Evolutionary conservation across 371 early-diverging fungal species (phyloP), one percentile per base, ranked within the genome.

Genomic region (Capillidium rhysosporum): DNA sequence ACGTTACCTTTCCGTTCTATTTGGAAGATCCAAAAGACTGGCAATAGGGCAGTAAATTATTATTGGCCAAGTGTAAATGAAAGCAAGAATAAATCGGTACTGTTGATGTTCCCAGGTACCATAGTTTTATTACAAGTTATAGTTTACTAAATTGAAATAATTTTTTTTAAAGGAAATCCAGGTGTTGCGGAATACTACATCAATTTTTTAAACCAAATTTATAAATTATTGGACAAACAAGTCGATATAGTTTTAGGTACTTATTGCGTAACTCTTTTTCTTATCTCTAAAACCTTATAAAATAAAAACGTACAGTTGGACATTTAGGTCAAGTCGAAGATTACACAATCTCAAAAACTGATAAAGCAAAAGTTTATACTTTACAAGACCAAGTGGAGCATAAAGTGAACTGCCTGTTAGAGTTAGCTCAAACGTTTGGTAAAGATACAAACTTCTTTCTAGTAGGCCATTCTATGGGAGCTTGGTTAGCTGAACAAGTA

Each of bases 391-490:
- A 81, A 56, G 72, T 84, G 31, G 65, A 72, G 18, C 79, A 73
- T 59, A 81, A 81, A 68, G 55, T 80, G 26, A 71, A 68, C 2
- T 75, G 78, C 46, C 57, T 81, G 38, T 80, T 79, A 61, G 57
- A 45, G 2, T 61, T 84, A 10, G 49, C 52, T 2, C 67, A 72
- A 24, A 59, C 57, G 20, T 70, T 70, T 53, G 70, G 69, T 1
- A 52, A 58, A 2, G 70, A 71, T 2, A 78, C 77, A 0, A 58
- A 67, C 1, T 74, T 75, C 57, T 61, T 80, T 5, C 52, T 85
- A 1, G 72, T 73, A 20, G 81, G 77, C 0, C 86, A 85, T 58
- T 75, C 76, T 2, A 70, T 83, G 58, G 86, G 86, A 0, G 57
- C 76, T 1, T 82, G 76, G 59, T 68, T 85, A 49, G 63, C 61